Conservation (phyloP, 2,329 filamentous ascomycete genomes). For the Juglanconis juglandina region DNA sequence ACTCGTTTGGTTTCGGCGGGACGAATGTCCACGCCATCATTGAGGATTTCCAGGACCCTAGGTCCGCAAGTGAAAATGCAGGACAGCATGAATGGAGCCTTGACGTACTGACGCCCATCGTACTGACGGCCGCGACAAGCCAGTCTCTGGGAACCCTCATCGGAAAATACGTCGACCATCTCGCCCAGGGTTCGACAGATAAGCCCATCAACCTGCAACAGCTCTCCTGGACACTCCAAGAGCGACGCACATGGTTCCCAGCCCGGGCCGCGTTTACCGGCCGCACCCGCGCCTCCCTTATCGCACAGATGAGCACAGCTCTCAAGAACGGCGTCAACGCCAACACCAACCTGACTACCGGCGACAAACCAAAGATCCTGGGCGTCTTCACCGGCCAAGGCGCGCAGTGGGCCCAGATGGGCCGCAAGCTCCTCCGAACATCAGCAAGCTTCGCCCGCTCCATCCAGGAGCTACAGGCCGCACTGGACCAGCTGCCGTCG, state of each 20-base stretch:
- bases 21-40: conserved; percentile 2
- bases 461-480: not conserved
- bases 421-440: conserved; percentile 28
- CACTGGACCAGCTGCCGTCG: not conserved
- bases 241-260: too few relatives aligned
- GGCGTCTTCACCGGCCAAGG: conserved; percentile 34
- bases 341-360: not conserved
- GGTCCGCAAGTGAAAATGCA: too few relatives aligned
- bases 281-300: too few relatives aligned
- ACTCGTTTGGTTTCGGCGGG: conserved; percentile 10
- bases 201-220: too few relatives aligned
- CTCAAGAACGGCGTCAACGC: not conserved
- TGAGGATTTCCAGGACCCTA: not conserved
- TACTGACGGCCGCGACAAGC: not conserved
- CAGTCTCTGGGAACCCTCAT: too few relatives aligned
- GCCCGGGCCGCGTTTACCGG: too few relatives aligned
- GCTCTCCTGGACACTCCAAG: too few relatives aligned
- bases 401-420: conserved; percentile 33
- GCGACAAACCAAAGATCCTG: not conserved
- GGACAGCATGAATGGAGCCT: not conserved
- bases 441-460: conserved; percentile 9
- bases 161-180: too few relatives aligned
- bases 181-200: too few relatives aligned
- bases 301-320: not conserved
- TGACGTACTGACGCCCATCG: conserved; percentile 22